These are phyloP conservation scores for Kodamaea restingae DNA, from an alignment of 805 yeast genomes.

Conservation along the genomic window DNA sequence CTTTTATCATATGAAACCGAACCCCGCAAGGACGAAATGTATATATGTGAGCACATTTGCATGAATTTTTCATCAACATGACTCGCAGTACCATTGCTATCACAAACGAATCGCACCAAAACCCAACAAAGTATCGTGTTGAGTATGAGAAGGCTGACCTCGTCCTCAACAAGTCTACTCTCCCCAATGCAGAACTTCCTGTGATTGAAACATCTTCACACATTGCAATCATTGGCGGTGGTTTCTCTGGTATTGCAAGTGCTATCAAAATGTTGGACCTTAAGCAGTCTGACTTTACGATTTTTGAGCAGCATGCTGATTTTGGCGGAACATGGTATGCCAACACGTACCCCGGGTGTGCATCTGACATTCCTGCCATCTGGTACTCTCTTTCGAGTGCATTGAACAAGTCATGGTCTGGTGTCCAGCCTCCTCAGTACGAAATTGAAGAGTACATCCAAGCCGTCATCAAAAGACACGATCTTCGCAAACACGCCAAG, in stretches of 20 bases:
- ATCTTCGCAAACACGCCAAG: conserved; percentile 19
- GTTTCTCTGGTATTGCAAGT: conserved; percentile 36
- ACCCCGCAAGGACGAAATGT: no score
- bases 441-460: conserved; percentile 41
- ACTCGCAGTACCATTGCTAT: conserved; percentile 5
- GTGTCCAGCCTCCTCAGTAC: conserved; percentile 37
- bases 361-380: conserved; percentile 41
- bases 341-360: conserved; percentile 43
- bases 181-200: conserved; percentile 20
- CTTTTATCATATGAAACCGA: no score
- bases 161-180: conserved; percentile 18
- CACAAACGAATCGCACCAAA: conserved; percentile 23
- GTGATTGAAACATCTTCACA: conserved; percentile 23
- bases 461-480: conserved; percentile 27
- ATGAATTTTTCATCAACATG: neutral
- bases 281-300: conserved; percentile 26
- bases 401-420: conserved; percentile 34
- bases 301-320: conserved; percentile 37
- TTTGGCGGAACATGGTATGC: conserved; percentile 47
- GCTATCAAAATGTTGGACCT: conserved; percentile 25
- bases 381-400: conserved; percentile 37
- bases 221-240: conserved; percentile 38
- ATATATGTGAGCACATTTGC: no score
- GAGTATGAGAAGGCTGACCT: conserved; percentile 23
- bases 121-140: conserved; percentile 31